phyloP scores from a whole-genome alignment of 2,329 filamentous ascomycete genomes.

The Aspergillus proliferans region DNA sequence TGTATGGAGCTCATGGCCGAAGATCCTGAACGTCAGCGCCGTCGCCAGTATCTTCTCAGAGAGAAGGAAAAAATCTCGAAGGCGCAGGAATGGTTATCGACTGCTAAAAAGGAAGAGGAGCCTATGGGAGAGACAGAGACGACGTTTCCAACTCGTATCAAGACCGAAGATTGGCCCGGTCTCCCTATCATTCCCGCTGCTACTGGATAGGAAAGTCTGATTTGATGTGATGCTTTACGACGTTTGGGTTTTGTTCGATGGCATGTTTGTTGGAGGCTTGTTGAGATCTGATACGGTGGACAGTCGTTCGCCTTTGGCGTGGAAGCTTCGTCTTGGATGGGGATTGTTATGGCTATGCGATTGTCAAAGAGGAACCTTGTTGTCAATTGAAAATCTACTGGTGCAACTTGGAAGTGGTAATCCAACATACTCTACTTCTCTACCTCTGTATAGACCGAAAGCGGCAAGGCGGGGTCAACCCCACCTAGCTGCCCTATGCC shows the following conservation, averaged over 20 bases:
- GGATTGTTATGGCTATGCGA: too few relatives aligned
- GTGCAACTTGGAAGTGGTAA: too few relatives aligned
- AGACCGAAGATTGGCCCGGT: neutral
- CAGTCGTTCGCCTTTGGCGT: too few relatives aligned
- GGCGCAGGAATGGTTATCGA: constrained; percentile 27
- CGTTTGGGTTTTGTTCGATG: neutral
- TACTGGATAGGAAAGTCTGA: neutral
- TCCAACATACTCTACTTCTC: neutral
- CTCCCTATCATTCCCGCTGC: neutral
- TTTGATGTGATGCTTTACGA: too few relatives aligned
- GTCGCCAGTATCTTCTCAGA: constrained; percentile 22
- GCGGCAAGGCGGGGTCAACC: constrained; percentile 20
- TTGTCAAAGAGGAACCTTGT: neutral
- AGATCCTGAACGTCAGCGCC: constrained; percentile 28
- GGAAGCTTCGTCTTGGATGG: too few relatives aligned
- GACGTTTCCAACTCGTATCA: neutral
- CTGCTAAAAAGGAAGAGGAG: constrained; percentile 11
- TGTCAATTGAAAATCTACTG: neutral
- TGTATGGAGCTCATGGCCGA: constrained; percentile 34
- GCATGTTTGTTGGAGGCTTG: neutral
- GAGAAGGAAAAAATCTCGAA: constrained; percentile 29
- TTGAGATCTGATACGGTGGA: too few relatives aligned
- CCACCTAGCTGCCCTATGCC: constrained; percentile 29
- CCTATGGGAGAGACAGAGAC: neutral
- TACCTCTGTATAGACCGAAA: constrained; percentile 1